Percentiles rank a stretch among this genome's conserved stretches.
phyloP scores from a whole-genome alignment of 1,139 yeast genomes.

The Sugiyamaella neomexicana region DNA sequence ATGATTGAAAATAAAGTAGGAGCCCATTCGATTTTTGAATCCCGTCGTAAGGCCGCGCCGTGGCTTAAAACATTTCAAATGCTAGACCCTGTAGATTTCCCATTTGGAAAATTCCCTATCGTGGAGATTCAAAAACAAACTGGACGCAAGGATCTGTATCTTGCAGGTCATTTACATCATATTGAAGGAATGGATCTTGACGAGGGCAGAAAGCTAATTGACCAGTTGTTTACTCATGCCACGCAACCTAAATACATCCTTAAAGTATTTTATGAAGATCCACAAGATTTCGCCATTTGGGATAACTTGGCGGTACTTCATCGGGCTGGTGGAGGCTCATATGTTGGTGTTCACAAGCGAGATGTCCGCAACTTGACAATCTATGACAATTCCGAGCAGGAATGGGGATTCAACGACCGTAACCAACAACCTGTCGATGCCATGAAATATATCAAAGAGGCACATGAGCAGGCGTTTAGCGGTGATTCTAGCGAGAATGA shows the following conservation, averaged over 20 bases:
- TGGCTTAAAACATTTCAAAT: constrained; percentile 18
- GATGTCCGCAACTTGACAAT: constrained; percentile 19
- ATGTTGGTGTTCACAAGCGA: constrained; percentile 12
- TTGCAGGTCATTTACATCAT: constrained; percentile 20
- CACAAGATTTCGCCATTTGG: constrained; percentile 18
- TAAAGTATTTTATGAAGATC: constrained; percentile 13
- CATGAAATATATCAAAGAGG: constrained; percentile 13
- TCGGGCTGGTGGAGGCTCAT: constrained; percentile 18
- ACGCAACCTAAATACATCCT: constrained; percentile 16
- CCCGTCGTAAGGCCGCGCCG: constrained; percentile 17
- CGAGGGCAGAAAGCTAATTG: constrained; percentile 8
- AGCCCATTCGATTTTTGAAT: constrained; percentile 18
- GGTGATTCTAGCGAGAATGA: constrained; percentile 11
- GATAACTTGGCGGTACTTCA: constrained; percentile 18
- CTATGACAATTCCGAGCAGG: constrained; percentile 17
- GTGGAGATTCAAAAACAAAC: constrained; percentile 16
- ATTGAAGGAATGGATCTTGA: constrained; percentile 19
- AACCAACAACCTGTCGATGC: constrained; percentile 14
- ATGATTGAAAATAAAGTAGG: constrained; percentile 13
- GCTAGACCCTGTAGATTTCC: constrained; percentile 16
- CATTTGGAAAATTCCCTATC: constrained; percentile 13
- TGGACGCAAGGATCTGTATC: constrained; percentile 18
- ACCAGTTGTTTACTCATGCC: constrained; percentile 15
- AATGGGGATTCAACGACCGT: constrained; percentile 20
- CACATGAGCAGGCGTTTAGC: constrained; percentile 18